Evolutionary conservation across 2,329 filamentous ascomycete species (phyloP).

Genomic region (Aspergillus flavus): DNA sequence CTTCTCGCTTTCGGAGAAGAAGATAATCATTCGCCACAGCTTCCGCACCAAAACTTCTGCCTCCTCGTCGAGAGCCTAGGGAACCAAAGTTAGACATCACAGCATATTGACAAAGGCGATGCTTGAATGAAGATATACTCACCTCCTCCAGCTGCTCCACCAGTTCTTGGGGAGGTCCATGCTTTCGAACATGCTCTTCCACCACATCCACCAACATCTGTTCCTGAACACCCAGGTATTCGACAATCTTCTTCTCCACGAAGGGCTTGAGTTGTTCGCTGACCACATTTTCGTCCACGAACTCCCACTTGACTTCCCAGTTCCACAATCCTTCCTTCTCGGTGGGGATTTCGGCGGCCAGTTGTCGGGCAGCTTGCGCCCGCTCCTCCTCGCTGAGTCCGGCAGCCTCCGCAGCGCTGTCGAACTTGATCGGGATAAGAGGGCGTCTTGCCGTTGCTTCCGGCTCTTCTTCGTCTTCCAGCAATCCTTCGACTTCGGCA

Average conservation of each 20-base stretch:
- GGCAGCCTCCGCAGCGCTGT: slow-evolving; percentile 66
- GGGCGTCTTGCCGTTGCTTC: slow-evolving; percentile 70
- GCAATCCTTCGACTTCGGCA: slow-evolving; percentile 88
- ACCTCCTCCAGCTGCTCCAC: slow-evolving; percentile 84
- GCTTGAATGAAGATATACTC: slow-evolving; percentile 42
- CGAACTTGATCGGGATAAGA: slow-evolving; percentile 81
- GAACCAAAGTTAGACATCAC: slow-evolving; percentile 35
- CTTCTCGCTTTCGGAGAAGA: slow-evolving; percentile 95
- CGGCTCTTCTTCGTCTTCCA: slow-evolving; percentile 93
- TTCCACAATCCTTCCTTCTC: slow-evolving; percentile 85
- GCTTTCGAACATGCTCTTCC: slow-evolving; percentile 78
- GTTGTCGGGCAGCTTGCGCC: slow-evolving; percentile 74
- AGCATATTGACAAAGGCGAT: not conserved
- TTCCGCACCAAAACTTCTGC: slow-evolving; percentile 93
- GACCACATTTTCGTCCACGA: slow-evolving; percentile 78
- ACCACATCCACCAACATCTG: slow-evolving; percentile 93
- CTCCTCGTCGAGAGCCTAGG: slow-evolving; percentile 85
- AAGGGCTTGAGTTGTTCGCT: slow-evolving; percentile 88
- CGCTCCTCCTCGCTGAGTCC: slow-evolving; percentile 85
- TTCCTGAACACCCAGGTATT: slow-evolving; percentile 94
- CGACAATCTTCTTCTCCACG: slow-evolving; percentile 97
- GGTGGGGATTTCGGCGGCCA: slow-evolving; percentile 87
- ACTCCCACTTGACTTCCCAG: slow-evolving; percentile 94
- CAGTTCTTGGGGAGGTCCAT: slow-evolving; percentile 74
- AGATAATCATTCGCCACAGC: slow-evolving; percentile 97